Base-by-base conservation (phyloP, 495 filamentous ascomycete species). In the Bacidia rubella region DNA sequence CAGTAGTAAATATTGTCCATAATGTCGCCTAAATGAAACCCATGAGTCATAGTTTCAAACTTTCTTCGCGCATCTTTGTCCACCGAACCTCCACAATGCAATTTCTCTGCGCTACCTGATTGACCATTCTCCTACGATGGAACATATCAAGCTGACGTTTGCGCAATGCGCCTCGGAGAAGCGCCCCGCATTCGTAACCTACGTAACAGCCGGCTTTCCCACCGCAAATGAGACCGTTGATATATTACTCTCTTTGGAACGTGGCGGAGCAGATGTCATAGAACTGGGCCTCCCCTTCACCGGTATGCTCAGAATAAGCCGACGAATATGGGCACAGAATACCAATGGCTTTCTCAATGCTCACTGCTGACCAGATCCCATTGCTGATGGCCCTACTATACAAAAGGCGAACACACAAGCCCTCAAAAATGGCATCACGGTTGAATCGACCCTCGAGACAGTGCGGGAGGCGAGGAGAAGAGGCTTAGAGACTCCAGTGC, bases 161-260 rank as follows among this genome's bases (percentile, higher is more conserved):
- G 80, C 80, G 59, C 82, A 80, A 74, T 94, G 88, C 77, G 92
- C 87, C 72, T 77, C 79, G 61, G 66, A 76, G 54, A 68, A 71
- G 54, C 74, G 69, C 55, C 68, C 74, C 27, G 90, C 92, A 45
- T 74, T 99, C 46, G 86, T 99, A 50, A 88, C 90, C 27, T 99
- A 99, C 74, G 85, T 95, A 60, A 97, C 92, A 15, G 92, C 90
- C 47, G 92, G 92, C 25, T 99, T 84, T 63, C 92, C 93, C 3
- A 87, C 77, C n/a, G 71, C 80, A 19, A 82, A 83, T 55, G 81
- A 85, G 60, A 88, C 87, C 0, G 81, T 86, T 39, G 80, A 88
- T 65, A 81, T 95, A 55, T 66, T 99, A 61, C 68, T 97, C 40
- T 86, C 79, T 27, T 81, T 97, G 80, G 86, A 98, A 70, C 85